A percentile compares a stretch with the other conserved stretches of the same genome.
Conservation (phyloP, 805 yeast species). For the Kodamaea neixiangensis region DNA sequence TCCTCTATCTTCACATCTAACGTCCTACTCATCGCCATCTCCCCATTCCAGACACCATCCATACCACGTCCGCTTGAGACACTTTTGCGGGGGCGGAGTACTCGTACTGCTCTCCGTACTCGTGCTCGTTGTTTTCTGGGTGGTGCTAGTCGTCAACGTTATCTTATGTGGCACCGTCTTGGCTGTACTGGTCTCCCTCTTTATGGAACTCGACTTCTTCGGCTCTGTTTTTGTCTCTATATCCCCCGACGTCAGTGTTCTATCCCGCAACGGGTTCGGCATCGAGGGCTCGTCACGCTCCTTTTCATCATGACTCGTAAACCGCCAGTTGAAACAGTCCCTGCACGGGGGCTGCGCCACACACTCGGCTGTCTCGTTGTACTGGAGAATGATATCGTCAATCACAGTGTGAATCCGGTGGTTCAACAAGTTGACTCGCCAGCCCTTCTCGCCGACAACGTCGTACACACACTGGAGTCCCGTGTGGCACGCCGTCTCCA, state of each 20-base stretch:
- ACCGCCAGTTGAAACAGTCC: slow-evolving; percentile 91
- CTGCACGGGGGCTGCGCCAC: slow-evolving; percentile 76
- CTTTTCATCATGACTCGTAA: slow-evolving; percentile 50
- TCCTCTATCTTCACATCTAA: not conserved
- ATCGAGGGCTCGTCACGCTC: slow-evolving; percentile 39
- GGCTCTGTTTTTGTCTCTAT: slow-evolving; percentile 17
- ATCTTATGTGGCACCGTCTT: not conserved
- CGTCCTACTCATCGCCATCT: slow-evolving; percentile 28
- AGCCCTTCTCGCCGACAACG: slow-evolving; percentile 83
- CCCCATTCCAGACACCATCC: slow-evolving; percentile 61
- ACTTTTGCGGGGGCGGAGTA: slow-evolving; percentile 41
- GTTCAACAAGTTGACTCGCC: slow-evolving; percentile 85
- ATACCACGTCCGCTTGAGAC: slow-evolving; percentile 64
- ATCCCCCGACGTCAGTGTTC: not conserved
- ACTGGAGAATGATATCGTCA: slow-evolving; percentile 69
- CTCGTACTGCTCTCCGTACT: slow-evolving; percentile 11
- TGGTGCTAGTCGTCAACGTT: not conserved
- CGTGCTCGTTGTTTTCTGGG: slow-evolving; percentile 4
- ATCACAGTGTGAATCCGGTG: slow-evolving; percentile 91
- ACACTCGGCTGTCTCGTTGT: slow-evolving; percentile 79
- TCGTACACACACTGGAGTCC: slow-evolving; percentile 89
- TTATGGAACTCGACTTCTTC: not conserved
- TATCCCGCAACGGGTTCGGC: slow-evolving; percentile 37
- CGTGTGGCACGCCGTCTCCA: slow-evolving; percentile 95
- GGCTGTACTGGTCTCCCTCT: not conserved